Percentiles rank a stretch among this genome's conserved stretches.
These are phyloP conservation scores for Penicillium ochrochloron DNA, from an alignment of 495 filamentous ascomycete genomes.

Conservation along the genomic window DNA sequence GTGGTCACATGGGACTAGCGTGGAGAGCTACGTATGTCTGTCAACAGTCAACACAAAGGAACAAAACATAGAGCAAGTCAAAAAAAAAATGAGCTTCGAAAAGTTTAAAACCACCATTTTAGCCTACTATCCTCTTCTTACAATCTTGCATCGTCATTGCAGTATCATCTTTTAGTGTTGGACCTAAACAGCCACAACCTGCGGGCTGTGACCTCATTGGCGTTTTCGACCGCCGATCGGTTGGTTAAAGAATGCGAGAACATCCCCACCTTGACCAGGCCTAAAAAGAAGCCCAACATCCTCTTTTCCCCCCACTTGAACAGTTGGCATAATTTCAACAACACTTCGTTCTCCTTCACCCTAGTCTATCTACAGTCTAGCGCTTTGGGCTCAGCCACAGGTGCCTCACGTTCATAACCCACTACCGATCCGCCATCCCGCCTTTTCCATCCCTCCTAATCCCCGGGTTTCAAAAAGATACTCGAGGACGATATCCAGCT, in stretches of 20 bases:
- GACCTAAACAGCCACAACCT: constrained; percentile 13
- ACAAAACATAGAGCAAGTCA: not conserved
- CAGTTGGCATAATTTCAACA: not conserved
- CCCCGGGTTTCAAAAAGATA: constrained; percentile 1
- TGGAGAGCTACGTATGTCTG: not conserved
- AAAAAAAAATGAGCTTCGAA: not conserved
- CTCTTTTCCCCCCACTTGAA: not conserved
- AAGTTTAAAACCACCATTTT: not conserved
- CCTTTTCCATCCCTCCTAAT: constrained; percentile 7
- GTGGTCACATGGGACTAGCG: constrained; percentile 13
- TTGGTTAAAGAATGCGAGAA: constrained; percentile 15
- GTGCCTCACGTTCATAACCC: constrained; percentile 18
- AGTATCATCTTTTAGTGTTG: constrained; percentile 3
- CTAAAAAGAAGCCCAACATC: constrained; percentile 4
- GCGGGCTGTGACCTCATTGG: constrained; percentile 32
- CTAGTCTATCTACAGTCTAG: constrained; percentile 33
- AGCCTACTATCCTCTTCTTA: not conserved
- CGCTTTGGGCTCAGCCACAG: constrained; percentile 17
- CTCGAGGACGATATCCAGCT: not conserved
- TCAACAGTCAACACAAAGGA: not conserved
- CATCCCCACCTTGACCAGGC: constrained; percentile 16
- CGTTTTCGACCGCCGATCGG: constrained; percentile 20
- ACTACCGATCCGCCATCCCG: constrained; percentile 20
- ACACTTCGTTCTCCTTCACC: not conserved
- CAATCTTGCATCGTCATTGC: not conserved